Conservation (phyloP, 2,329 filamentous ascomycete species). For the Pestalotiopsis sp. region DNA sequence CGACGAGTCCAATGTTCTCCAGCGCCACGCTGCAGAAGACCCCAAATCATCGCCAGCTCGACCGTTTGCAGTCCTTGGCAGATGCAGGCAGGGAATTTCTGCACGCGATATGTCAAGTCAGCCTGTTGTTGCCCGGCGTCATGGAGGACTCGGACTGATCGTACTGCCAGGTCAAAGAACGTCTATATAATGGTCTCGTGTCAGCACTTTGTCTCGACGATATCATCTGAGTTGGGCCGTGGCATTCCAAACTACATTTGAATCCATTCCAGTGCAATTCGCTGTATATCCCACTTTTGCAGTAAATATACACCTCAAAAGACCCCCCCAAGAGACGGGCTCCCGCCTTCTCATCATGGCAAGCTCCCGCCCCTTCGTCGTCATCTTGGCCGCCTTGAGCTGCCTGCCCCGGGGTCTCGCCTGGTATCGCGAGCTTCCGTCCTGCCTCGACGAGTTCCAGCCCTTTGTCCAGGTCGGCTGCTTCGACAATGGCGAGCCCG, state of each 20-base stretch:
- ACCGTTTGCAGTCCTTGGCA: neutral
- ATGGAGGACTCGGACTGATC: neutral
- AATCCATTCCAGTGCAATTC: too few species aligned
- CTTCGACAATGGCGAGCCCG: slow-evolving; percentile 41
- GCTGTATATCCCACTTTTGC: too few species aligned
- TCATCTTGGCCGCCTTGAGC: neutral
- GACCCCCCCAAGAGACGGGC: too few species aligned
- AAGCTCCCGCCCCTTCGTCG: neutral
- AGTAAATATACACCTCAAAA: too few species aligned
- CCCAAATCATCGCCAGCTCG: neutral
- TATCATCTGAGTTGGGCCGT: neutral
- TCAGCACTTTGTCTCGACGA: neutral
- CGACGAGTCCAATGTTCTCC: neutral
- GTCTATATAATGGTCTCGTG: neutral
- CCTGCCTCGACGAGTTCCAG: slow-evolving; percentile 47
- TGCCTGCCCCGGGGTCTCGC: slow-evolving; percentile 38
- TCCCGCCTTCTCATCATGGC: neutral
- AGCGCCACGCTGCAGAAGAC: neutral
- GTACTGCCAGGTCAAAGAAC: neutral
- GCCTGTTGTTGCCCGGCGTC: neutral
- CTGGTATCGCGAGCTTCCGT: slow-evolving; percentile 46
- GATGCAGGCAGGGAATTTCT: neutral
- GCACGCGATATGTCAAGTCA: neutral
- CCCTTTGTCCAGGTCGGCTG: slow-evolving; percentile 54
- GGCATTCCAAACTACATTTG: neutral